Base-by-base conservation (phyloP, 23 red algal genomes). In the Agarophyton chilense region DNA sequence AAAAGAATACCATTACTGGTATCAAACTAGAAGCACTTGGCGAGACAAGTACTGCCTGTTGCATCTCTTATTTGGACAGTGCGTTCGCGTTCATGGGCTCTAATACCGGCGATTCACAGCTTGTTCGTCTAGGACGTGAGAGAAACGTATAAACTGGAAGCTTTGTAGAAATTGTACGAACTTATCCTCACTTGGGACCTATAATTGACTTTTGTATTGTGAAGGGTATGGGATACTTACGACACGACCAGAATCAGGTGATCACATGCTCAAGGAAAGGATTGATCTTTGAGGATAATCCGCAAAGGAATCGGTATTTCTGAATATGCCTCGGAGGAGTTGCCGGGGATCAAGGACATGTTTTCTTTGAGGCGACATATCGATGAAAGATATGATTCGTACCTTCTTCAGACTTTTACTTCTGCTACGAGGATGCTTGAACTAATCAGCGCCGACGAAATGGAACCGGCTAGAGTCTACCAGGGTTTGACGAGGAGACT, bases 231-330 rank as follows among this genome's bases (percentile, higher is more conserved):
- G 77, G 77, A 9, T 82, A 91, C 31, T 82, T 91, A 32, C 68
- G 70, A 40, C 90, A 94, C 34, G 92, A 93, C 43, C 93, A 96
- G 77, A 89, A 92, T 0, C 90, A 94, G 35, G 86, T 99, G 19
- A 90, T 99, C 73, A 95, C 97, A 35, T 99, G 97, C 79, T 96
- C 46, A 78, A 47, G 84, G 72, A 33, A 94, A 92, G 25, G 88
- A 89, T 89, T 92, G 96, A 13, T 95, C 92, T 14, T 52, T 98
- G 77, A 78, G 97, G 34, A 82, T 99, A 29, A 88, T 99, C 21
- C 93, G 97, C 4, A 99, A 99, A 35, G 97, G 97, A 41, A 99
- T 96, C 33, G 91, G 93, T 63, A 94, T 99, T 63, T 79, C 89
- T 1, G 97, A 99, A 54, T 81, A 95, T 36, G 96, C 96, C 6